A percentile compares a stretch with the other conserved stretches of the same genome.
phyloP scores from a whole-genome alignment of 2,329 filamentous ascomycete genomes.

The Dothidotthia symphoricarpi region DNA sequence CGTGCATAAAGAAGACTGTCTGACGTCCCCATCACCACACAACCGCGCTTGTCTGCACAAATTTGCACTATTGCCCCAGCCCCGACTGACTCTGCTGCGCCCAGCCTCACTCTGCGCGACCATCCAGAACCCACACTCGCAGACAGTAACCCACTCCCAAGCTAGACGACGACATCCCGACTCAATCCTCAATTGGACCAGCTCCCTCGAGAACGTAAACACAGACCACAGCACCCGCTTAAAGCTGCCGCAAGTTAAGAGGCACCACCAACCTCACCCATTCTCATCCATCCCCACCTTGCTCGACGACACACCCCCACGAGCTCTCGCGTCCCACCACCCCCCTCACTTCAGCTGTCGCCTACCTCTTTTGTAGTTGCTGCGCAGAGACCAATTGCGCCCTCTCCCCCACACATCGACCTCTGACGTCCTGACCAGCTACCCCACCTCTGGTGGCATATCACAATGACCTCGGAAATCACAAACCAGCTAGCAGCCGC shows the following conservation, averaged over 20 bases:
- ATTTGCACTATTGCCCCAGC: constrained; percentile 16
- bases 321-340: constrained; percentile 12
- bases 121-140: constrained; percentile 4
- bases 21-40: constrained; percentile 27
- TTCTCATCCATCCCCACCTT: constrained; percentile 16
- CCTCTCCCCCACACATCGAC: constrained; percentile 6
- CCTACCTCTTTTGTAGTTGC: constrained; percentile 15
- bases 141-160: constrained; percentile 8
- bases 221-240: constrained; percentile 3
- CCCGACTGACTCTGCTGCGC: constrained; percentile 8
- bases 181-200: constrained; percentile 4
- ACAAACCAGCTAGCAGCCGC: constrained; percentile 59
- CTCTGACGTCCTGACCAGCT: constrained; percentile 15
- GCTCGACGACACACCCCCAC: constrained; percentile 13
- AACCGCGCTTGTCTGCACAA: constrained; percentile 22
- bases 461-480: constrained; percentile 51
- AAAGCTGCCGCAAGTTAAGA: constrained; percentile 15
- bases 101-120: constrained; percentile 11
- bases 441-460: constrained; percentile 26
- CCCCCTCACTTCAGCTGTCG: constrained; percentile 19
- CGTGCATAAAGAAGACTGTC: constrained; percentile 33
- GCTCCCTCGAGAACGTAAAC: constrained; percentile 13
- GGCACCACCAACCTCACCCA: constrained; percentile 11
- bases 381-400: constrained; percentile 15
- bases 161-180: constrained; percentile 12